A percentile compares a stretch with the other conserved stretches of the same genome.
Conservation (phyloP, 176 grass and related monocot species). For the Aegilops sharonensis region DNA sequence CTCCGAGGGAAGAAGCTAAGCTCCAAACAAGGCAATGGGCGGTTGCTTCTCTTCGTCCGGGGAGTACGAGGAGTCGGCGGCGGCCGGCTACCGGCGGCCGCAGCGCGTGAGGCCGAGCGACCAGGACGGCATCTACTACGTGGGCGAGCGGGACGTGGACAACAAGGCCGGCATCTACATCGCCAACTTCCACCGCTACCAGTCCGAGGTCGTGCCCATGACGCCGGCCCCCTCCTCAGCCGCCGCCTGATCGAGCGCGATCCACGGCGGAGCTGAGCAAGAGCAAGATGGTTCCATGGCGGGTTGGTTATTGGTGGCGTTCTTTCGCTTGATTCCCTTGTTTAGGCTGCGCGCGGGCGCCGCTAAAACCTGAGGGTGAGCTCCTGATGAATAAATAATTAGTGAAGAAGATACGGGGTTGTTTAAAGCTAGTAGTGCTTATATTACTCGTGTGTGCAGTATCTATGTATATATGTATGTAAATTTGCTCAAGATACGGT, state of each 20-base stretch:
- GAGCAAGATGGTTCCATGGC: not conserved
- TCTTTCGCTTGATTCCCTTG: not conserved
- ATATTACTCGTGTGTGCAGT: not conserved
- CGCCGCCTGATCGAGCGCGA: not conserved
- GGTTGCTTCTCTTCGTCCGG: slow-evolving; percentile 39
- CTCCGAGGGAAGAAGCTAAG: not conserved
- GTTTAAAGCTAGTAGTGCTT: not conserved
- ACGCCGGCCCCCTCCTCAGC: not conserved
- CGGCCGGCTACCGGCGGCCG: not conserved
- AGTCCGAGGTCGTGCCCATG: slow-evolving; percentile 18
- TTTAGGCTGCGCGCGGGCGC: not conserved
- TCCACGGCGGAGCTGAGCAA: not conserved
- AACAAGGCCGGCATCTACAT: slow-evolving; percentile 25
- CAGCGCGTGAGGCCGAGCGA: slow-evolving; percentile 39
- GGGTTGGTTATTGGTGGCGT: slow-evolving; percentile 5
- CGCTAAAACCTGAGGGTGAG: not conserved
- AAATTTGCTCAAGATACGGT: slow-evolving; percentile 7
- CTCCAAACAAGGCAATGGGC: slow-evolving; percentile 23
- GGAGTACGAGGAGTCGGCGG: not conserved
- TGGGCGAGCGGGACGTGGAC: slow-evolving; percentile 38
- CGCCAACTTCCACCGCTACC: slow-evolving; percentile 45
- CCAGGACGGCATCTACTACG: slow-evolving; percentile 41
- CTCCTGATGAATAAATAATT: slow-evolving; percentile 39
- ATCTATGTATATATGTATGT: not conserved
- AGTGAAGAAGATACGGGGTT: not conserved